These are phyloP conservation scores for Pseudotsuga menziesii DNA, from an alignment of 75 land plant species.

Conservation along the genomic window DNA sequence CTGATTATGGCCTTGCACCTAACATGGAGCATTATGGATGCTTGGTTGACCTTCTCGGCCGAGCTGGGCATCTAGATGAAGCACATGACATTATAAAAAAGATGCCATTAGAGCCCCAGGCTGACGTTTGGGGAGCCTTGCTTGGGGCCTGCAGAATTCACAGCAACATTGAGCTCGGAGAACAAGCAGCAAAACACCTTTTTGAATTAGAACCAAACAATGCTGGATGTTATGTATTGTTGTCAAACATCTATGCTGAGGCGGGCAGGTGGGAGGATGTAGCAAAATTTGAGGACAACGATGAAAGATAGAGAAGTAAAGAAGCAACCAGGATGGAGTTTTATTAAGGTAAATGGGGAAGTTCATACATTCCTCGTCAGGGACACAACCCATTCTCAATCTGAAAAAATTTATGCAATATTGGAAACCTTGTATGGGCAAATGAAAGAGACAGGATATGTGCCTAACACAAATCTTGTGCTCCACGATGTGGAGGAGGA, in stretches of 20 bases:
- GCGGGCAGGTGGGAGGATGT: slow-evolving; percentile 27
- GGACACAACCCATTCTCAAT: slow-evolving; percentile 25
- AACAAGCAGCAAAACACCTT: slow-evolving; percentile 11
- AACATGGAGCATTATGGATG: slow-evolving; percentile 22
- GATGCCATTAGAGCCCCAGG: slow-evolving; percentile 19
- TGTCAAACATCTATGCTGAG: slow-evolving; percentile 30
- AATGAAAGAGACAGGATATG: slow-evolving; percentile 8
- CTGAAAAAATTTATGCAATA: not conserved
- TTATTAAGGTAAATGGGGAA: slow-evolving; percentile 17
- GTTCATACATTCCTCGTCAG: slow-evolving; percentile 32
- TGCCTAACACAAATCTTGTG: slow-evolving; percentile 8
- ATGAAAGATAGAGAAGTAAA: slow-evolving; percentile 18
- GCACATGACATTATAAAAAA: slow-evolving; percentile 17
- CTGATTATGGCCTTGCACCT: slow-evolving; percentile 25
- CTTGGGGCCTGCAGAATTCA: slow-evolving; percentile 29
- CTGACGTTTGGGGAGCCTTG: slow-evolving; percentile 18
- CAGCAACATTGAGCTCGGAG: slow-evolving; percentile 14
- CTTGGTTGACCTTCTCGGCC: slow-evolving; percentile 26
- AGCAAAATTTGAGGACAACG: slow-evolving; percentile 4
- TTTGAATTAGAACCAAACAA: slow-evolving; percentile 13
- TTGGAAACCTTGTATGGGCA: not conserved
- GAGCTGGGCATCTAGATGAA: slow-evolving; percentile 20
- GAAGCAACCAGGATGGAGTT: slow-evolving; percentile 36
- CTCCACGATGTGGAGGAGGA: slow-evolving; percentile 4
- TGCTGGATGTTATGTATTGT: slow-evolving; percentile 19